These are phyloP conservation scores for Petunia hybrid DNA, from an alignment of 305 asterid species.

Conservation along the genomic window DNA sequence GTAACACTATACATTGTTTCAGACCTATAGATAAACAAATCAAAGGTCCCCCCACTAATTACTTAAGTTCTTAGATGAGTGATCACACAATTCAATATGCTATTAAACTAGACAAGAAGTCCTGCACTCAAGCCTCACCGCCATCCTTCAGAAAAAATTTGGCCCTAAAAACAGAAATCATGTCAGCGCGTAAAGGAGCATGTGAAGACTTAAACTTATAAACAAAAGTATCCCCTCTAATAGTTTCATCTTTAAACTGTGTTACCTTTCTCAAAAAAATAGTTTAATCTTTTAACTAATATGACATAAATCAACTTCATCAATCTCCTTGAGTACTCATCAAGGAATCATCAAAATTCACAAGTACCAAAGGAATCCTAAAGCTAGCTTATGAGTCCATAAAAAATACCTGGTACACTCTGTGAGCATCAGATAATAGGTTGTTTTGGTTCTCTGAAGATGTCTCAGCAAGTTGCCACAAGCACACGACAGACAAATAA, in stretches of 20 bases:
- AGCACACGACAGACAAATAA: constrained; percentile 21
- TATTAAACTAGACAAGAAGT: neutral
- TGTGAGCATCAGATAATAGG: constrained; percentile 84
- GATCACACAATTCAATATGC: constrained; percentile 13
- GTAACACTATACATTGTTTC: constrained; percentile 18
- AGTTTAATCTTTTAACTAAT: neutral
- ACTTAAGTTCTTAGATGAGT: constrained; percentile 7
- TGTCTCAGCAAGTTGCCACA: constrained; percentile 6
- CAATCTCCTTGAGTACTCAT: neutral
- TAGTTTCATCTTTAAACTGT: constrained; percentile 3
- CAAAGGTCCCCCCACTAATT: neutral
- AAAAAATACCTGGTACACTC: constrained; percentile 83
- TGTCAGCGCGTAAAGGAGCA: neutral
- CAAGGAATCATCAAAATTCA: constrained; percentile 23
- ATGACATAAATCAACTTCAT: constrained; percentile 2
- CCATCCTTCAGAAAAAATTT: neutral
- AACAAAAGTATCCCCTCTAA: neutral
- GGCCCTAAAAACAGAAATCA: constrained; percentile 2
- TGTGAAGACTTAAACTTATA: neutral
- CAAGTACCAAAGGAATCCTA: constrained; percentile 26
- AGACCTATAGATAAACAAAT: neutral
- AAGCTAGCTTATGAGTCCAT: constrained; percentile 26
- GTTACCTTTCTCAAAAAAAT: neutral
- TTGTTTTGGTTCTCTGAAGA: constrained; percentile 87
- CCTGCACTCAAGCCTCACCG: constrained; percentile 11